A percentile compares a stretch with the other conserved stretches of the same genome.
These are phyloP conservation scores for Sicyos baderoa DNA, from an alignment of 306 rosid species.

Conservation along the genomic window DNA sequence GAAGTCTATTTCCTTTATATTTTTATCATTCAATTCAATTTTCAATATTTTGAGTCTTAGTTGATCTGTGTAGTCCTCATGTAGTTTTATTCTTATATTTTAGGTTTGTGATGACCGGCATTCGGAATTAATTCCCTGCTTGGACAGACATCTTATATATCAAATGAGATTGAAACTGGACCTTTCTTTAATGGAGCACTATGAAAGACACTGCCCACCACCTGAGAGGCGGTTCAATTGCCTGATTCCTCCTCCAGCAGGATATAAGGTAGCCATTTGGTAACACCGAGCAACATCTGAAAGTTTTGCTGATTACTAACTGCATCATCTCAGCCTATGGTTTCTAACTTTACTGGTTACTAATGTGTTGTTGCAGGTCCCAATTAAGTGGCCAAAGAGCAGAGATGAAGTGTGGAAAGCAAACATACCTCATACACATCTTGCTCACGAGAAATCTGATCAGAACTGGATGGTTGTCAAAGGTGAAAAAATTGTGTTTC, in stretches of 20 bases:
- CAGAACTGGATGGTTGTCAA: constrained; percentile 94
- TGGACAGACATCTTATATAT: constrained; percentile 84
- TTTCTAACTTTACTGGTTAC: constrained; percentile 18
- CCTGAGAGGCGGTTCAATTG: constrained; percentile 80
- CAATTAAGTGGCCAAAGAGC: constrained; percentile 96
- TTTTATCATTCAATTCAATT: too few species aligned
- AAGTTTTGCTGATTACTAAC: constrained; percentile 13
- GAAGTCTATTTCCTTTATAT: not conserved
- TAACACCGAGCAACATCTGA: constrained; percentile 18
- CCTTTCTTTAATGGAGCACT: constrained; percentile 87
- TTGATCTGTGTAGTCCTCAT: not conserved
- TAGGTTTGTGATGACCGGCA: constrained; percentile 90
- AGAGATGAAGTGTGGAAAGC: constrained; percentile 97
- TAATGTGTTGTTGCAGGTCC: constrained; percentile 42
- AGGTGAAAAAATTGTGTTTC: constrained; percentile 76
- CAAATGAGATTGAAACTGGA: constrained; percentile 90
- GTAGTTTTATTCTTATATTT: constrained; percentile 23
- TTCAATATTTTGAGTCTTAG: too few species aligned
- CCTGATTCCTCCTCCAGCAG: constrained; percentile 91
- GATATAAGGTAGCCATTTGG: constrained; percentile 62
- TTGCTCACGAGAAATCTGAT: constrained; percentile 93
- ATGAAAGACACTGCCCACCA: constrained; percentile 89
- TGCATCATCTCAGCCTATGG: constrained; percentile 14
- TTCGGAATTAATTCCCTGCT: constrained; percentile 86
- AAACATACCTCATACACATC: constrained; percentile 95